Evolutionary conservation across 2,329 filamentous ascomycete genomes (phyloP), one percentile per base, ranked within the genome.

Genomic region (Huntiella savannae): DNA sequence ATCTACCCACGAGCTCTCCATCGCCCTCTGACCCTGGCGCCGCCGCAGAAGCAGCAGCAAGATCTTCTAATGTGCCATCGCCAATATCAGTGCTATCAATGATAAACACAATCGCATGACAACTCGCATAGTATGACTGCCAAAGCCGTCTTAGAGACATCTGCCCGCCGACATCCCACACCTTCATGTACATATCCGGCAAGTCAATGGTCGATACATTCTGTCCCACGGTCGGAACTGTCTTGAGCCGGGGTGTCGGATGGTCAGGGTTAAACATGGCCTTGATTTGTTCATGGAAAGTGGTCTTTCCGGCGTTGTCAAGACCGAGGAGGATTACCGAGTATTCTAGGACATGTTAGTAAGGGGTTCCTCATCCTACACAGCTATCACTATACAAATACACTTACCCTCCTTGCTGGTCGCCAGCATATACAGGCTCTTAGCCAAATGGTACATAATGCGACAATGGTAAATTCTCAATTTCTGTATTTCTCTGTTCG

Each of bases 271-370:
- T 70, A 70, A 85, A 94, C 58, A 92, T 72, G 46, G 85, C 75
- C 65, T 94, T 95, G 62, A 96, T 85, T 62, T 95, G 87, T 60
- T 92, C 85, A 63, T 95, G 86, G 59, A 96, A 87, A 19, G 91
- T 96, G 36, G 91, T 96, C 70, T 96, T 96, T 62, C 91, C 91
- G 51, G 91, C 91, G 60, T 96, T 96, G 69, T 96, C 91, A 58
- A 96, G 82, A 52, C 91, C 91, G 56, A 96, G 82, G 54, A 96
- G 80, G 58, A 96, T 84, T 57, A 95, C 84, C 16, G 88, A 95
- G 70, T 95, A 96, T 68, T 96, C 88, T 91, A 57, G 33, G 44
- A 16, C 44, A 37, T 11, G 35, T 16, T 28, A 28, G 22, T 28
- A 28, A 10, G 22, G 22, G 22, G 22, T 10, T 39, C 16, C 5